Conservation (phyloP, 345 rosid genomes). For the Theobroma cacao region DNA sequence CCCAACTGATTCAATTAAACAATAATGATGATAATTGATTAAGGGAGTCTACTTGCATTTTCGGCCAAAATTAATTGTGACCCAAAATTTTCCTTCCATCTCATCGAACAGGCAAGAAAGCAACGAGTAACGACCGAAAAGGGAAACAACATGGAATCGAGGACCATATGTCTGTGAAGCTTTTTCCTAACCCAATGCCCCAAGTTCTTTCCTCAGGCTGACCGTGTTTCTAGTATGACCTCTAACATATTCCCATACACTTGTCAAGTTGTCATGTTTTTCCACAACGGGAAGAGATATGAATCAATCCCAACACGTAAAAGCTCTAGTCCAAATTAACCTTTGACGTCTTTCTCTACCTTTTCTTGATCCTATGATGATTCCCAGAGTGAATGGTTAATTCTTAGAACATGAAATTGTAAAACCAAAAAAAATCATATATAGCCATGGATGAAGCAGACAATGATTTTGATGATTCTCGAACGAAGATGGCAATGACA, state of each 20-base stretch:
- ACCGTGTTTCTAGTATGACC: background rate
- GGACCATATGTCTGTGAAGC: background rate
- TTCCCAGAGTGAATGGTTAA: background rate
- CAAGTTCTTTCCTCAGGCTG: background rate
- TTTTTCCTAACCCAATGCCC: too few relatives aligned
- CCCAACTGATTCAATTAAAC: background rate
- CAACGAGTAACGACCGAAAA: background rate
- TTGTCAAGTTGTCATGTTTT: background rate
- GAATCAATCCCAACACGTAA: slow-evolving; percentile 8
- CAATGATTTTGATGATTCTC: slow-evolving; percentile 27
- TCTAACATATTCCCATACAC: background rate
- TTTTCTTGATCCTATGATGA: too few relatives aligned
- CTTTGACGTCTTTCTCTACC: background rate
- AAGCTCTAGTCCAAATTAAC: background rate
- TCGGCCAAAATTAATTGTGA: background rate
- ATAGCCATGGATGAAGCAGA: slow-evolving; percentile 16
- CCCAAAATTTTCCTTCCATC: background rate
- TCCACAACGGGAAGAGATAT: background rate
- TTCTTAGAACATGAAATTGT: background rate
- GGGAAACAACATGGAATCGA: background rate
- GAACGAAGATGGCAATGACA: background rate
- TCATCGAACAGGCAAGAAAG: background rate
- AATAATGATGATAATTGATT: background rate
- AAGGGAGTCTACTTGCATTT: background rate
- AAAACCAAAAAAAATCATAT: background rate